These are phyloP conservation scores for Mrakia gelida DNA, from an alignment of 768 basidiomycete species.

Conservation along the genomic window DNA sequence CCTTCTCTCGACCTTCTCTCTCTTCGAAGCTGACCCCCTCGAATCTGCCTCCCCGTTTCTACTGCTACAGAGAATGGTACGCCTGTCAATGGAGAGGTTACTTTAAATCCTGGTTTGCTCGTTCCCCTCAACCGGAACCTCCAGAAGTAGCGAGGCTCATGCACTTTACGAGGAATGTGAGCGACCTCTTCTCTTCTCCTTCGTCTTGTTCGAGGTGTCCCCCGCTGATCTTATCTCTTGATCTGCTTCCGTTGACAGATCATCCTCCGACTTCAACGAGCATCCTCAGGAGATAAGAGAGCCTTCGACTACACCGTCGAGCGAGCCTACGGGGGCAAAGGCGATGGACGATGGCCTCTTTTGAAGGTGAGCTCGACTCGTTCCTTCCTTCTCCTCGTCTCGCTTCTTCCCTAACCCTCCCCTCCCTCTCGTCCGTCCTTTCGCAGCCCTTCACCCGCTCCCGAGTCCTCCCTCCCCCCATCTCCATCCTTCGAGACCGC, in stretches of 20 bases:
- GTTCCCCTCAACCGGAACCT: background rate
- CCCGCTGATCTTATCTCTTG: background rate
- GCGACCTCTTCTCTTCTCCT: background rate
- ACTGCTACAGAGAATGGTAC: constrained; percentile 11
- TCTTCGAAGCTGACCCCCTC: background rate
- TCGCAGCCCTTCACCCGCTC: constrained; percentile 9
- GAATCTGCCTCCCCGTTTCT: background rate
- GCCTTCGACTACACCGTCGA: background rate
- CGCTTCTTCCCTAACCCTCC: background rate
- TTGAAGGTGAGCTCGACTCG: background rate
- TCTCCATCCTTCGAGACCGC: constrained; percentile 14
- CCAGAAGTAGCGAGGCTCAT: background rate
- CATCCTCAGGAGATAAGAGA: background rate
- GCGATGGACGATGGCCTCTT: background rate
- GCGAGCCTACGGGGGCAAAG: background rate
- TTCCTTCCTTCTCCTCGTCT: background rate
- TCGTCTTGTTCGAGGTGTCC: background rate
- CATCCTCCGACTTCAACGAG: background rate
- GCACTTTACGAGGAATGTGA: background rate
- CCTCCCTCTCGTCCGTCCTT: background rate
- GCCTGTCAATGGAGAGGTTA: background rate
- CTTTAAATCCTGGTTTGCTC: background rate
- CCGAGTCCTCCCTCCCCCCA: background rate
- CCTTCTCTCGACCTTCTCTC: background rate
- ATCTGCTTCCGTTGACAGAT: background rate